These are phyloP conservation scores for Paraglomus brasilianum DNA, from an alignment of 192 early-diverging fungal species.

Conservation along the genomic window DNA sequence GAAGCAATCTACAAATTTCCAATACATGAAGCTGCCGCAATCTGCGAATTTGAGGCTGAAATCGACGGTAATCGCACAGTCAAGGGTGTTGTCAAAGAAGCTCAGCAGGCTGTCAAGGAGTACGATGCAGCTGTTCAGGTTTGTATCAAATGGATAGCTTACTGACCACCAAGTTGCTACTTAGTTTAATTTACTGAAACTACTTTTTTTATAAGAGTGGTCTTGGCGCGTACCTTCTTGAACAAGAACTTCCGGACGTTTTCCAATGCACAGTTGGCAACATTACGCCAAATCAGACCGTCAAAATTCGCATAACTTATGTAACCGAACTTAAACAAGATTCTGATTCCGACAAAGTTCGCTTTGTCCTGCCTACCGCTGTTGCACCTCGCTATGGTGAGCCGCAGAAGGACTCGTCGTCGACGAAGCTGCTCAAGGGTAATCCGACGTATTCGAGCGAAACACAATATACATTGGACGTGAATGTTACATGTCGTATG, in stretches of 20 bases:
- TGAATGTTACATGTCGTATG: conserved; percentile 33
- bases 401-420: no score
- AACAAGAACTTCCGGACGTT: conserved; percentile 34
- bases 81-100: conserved; percentile 24
- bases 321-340: conserved; percentile 50
- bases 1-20: conserved; percentile 26
- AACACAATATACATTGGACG: conserved; percentile 18
- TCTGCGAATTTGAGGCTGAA: conserved; percentile 23
- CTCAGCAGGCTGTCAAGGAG: background rate
- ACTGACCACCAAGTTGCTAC: no score
- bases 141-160: no score
- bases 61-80: conserved; percentile 10
- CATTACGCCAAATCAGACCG: conserved; percentile 34
- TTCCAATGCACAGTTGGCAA: conserved; percentile 53
- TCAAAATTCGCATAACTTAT: conserved; percentile 49
- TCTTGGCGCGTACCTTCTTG: conserved; percentile 10
- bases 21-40: conserved; percentile 12
- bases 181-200: no score
- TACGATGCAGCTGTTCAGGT: conserved; percentile 3
- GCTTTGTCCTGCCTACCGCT: conserved; percentile 47
- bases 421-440: no score
- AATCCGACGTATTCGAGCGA: no score
- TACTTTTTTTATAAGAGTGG: conserved; percentile 24
- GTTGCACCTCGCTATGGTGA: conserved; percentile 44
- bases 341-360: conserved; percentile 43